Evolutionary conservation across 768 basidiomycete genomes (phyloP).

Genomic region (Tylopilus sp.): DNA sequence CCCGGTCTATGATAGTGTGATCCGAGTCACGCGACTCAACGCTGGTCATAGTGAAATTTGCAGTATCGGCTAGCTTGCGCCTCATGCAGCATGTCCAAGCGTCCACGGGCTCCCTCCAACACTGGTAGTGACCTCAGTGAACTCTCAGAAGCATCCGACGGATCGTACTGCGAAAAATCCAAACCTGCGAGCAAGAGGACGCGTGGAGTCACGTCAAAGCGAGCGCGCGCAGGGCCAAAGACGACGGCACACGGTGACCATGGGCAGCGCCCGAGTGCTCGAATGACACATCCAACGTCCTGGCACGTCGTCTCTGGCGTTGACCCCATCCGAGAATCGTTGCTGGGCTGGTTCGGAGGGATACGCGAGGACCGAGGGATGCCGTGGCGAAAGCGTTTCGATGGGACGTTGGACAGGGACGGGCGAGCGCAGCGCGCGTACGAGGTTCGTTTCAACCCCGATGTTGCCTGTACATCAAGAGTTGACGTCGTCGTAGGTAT

Average conservation of each 20-base stretch:
- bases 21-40: no score
- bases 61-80: no score
- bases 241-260: background rate
- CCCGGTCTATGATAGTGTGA: no score
- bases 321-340: constrained; percentile 42
- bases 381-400: constrained; percentile 86
- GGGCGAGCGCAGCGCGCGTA: constrained; percentile 85
- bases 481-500: constrained; percentile 48
- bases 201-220: constrained; percentile 15
- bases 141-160: constrained; percentile 19
- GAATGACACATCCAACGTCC: constrained; percentile 39
- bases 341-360: constrained; percentile 68
- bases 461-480: background rate
- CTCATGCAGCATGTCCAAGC: no score
- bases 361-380: constrained; percentile 72
- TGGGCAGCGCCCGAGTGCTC: background rate
- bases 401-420: constrained; percentile 47
- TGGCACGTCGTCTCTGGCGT: constrained; percentile 45
- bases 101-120: constrained; percentile 15
- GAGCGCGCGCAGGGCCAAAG: constrained; percentile 1
- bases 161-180: constrained; percentile 15
- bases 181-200: constrained; percentile 10
- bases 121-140: constrained; percentile 15
- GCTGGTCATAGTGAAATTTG: no score
- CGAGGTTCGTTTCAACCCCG: constrained; percentile 57